Evolutionary conservation across 1,284 basidiomycete species (phyloP).

Genomic region (Malassezia furfur): DNA sequence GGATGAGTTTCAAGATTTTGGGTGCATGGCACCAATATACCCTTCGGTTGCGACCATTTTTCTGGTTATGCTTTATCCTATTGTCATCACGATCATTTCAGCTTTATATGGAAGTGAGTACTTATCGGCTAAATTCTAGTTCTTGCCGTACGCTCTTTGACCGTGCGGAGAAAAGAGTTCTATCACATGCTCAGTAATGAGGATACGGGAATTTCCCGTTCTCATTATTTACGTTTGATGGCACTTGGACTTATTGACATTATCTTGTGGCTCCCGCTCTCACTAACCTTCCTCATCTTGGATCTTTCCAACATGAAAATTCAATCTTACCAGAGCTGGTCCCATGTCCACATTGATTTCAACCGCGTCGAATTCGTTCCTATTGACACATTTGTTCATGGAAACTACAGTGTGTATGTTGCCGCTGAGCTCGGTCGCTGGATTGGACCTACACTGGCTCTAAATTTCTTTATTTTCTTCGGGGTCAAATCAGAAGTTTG

Average conservation of each 20-base stretch:
- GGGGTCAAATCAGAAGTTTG: conserved; percentile 4
- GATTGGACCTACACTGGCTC: background rate
- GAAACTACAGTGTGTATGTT: background rate
- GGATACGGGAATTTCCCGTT: background rate
- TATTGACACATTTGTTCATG: background rate
- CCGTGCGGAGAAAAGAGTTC: background rate
- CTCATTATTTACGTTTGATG: conserved; percentile 1
- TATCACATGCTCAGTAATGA: background rate
- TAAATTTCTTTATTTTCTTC: background rate
- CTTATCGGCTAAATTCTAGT: background rate
- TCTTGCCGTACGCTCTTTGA: background rate
- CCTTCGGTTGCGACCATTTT: background rate
- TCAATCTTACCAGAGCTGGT: background rate
- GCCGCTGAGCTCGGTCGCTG: background rate
- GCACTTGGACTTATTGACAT: background rate
- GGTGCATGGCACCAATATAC: background rate
- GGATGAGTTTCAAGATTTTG: conserved; percentile 3
- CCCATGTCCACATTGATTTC: background rate
- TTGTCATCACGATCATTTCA: background rate
- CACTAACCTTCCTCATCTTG: background rate
- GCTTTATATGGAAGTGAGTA: background rate
- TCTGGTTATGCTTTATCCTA: background rate
- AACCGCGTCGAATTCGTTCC: background rate
- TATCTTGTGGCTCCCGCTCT: background rate
- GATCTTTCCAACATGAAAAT: background rate